Percentiles rank a stretch among this genome's conserved stretches.
Conservation (phyloP, 148 eudicot species). For the Amaranthus palmeri region DNA sequence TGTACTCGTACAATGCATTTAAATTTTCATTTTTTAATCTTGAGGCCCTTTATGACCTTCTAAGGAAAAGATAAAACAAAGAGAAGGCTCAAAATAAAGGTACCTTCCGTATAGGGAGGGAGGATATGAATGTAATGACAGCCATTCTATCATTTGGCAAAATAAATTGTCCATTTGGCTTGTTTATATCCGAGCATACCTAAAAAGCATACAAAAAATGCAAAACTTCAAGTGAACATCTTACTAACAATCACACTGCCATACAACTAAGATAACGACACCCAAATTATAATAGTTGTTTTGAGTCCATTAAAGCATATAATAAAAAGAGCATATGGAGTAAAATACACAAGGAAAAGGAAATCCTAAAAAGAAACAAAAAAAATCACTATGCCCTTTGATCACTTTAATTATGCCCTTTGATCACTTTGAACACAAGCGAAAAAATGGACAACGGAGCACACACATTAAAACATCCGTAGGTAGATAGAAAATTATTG, state of each 20-base stretch:
- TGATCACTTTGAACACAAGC: too few species aligned
- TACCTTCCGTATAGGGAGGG: conserved; percentile 97
- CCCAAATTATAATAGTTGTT: not conserved
- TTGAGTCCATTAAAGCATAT: not conserved
- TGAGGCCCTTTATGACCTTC: not conserved
- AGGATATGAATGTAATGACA: conserved; percentile 85
- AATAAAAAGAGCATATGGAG: not conserved
- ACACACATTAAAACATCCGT: too few species aligned
- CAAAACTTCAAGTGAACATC: not conserved
- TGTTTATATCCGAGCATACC: conserved; percentile 97
- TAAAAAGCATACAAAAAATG: conserved; percentile 11
- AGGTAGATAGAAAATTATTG: too few species aligned
- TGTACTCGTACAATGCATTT: not conserved
- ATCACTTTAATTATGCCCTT: too few species aligned
- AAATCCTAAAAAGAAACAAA: too few species aligned
- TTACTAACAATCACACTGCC: not conserved
- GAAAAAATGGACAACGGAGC: too few species aligned
- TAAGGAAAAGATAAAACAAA: not conserved
- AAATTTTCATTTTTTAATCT: not conserved
- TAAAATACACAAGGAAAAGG: not conserved
- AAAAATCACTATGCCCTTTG: too few species aligned
- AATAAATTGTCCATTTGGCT: conserved; percentile 94
- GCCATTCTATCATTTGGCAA: conserved; percentile 81
- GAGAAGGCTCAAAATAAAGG: conserved; percentile 5
- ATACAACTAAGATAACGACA: conserved; percentile 1